Base-by-base conservation (phyloP, 1,139 yeast species). In the Candida frijolesensis region DNA sequence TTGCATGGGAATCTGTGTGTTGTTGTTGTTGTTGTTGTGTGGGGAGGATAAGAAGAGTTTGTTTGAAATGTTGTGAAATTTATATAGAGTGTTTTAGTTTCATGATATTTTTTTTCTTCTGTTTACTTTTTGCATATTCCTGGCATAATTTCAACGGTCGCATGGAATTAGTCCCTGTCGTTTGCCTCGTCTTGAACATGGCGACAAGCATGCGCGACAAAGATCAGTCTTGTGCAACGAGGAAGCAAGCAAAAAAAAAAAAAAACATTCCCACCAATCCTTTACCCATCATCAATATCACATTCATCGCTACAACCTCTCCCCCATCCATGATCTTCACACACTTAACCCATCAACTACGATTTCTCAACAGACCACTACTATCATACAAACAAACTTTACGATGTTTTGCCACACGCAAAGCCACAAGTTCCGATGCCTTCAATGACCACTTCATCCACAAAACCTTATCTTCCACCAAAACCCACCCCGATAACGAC, bases 401-500 rank as follows among this genome's bases (percentile, higher is more conserved):
- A n/a, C 27, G 42, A 19, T 22, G 30, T 38, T n/a, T 38, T 11
- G 15, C 34, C 4, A 27, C 43, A 19, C 29, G 25, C 4, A 16
- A 27, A 11, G 14, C 30, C 7, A 22, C n/a, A 8, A 19, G 3
- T 19, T 14, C 40, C 15, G 50, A 50, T 32, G 25, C 49, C 15
- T 52, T 55, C 43, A 48, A 56, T 18, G 57, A 56, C 38, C 46
- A 54, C 14, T 54, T 53, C 38, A 56, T 56, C 11, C 54, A 47
- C 39, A 56, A 56, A 38, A 50, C 57, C 16, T 45, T 56, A 8
- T 48, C 53, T 14, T 42, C 49, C 22, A 46, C 54, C 29, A 55
- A 55, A 46, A 34, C 47, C 41, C 43, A 54, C 4, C 22, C 32
- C 12, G 73, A 64, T 27, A 65, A 59, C 44, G 76, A 70, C 37